Conservation (phyloP, 352 stramenopile genomes). For the Stramenopiles sp. region DNA sequence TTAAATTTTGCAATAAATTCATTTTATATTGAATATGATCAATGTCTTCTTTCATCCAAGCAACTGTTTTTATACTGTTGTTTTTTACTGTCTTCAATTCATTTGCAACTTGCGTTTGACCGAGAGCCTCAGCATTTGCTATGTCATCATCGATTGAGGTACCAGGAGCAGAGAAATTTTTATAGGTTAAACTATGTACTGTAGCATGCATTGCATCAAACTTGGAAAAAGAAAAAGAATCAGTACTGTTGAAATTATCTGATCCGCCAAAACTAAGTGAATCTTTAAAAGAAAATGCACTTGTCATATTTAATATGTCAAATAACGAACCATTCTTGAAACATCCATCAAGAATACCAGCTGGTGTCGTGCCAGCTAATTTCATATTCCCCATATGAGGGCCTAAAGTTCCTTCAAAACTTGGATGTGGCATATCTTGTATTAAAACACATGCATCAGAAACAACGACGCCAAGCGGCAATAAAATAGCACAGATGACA, state of each 20-base stretch:
- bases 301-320: background rate
- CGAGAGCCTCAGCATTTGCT: background rate
- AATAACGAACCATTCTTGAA: background rate
- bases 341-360: background rate
- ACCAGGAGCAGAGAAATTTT: constrained; percentile 6
- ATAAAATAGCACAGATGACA: background rate
- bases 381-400: background rate
- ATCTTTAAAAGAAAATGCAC: constrained; percentile 2
- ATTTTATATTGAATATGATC: background rate
- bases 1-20: background rate
- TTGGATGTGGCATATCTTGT: background rate
- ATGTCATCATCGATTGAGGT: constrained; percentile 1
- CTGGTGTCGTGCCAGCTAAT: background rate
- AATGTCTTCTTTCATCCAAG: background rate
- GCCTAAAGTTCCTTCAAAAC: background rate
- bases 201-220: background rate
- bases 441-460: background rate
- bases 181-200: constrained; percentile 6
- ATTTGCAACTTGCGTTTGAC: background rate
- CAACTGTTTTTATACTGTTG: background rate
- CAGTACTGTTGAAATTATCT: background rate
- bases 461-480: background rate
- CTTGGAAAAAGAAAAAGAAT: background rate
- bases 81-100: background rate
- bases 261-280: background rate